Evolutionary conservation across 768 basidiomycete genomes (phyloP), one percentile per base, ranked within the genome.

Genomic region (Podaxis sp.): DNA sequence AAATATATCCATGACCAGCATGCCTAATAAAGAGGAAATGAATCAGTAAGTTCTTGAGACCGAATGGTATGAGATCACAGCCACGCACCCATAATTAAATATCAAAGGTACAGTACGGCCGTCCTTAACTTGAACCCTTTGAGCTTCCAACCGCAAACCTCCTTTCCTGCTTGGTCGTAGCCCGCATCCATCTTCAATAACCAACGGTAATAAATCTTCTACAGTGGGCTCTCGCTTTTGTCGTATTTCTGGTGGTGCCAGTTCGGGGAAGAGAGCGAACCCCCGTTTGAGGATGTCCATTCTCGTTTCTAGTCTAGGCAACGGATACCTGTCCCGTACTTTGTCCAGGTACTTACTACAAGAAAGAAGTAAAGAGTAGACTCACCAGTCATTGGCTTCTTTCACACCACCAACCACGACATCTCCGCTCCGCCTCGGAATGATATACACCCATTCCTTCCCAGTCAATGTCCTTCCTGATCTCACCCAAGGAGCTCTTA

Each of bases 361-460:
- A 41, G 30, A 28, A 17, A 36, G 37, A 37, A 52, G 38, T 24
- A 17, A 11, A 38, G 22, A 24, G 26, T 8, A 15, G 5, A 48
- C 51, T 20, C 69, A 82, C 90, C 90, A 92, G 68, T 91, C 90
- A 56, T 91, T 71, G 0, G 74, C 72, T 0, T 71, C 77, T 63
- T 77, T 84, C 17, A 83, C 88, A 1, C 89, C 88, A 15, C 91
- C 89, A 1, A 91, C 71, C 51, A 90, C 84, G 4, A 84, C 84
- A 66, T 85, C 82, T 26, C 87, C 85, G 66, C 80, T 83, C 56
- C 81, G 72, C 66, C 89, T 74, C 15, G 88, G 87, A 66, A 91
- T 87, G 60, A 87, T 78, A 72, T 89, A 91, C 49, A 86, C 85
- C 76, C 78, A 78, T 8, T 49, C 20, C 2, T 76, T 71, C 2